Conservation (phyloP, 2,329 filamentous ascomycete genomes). For the Dactylonectria macrodidyma region DNA sequence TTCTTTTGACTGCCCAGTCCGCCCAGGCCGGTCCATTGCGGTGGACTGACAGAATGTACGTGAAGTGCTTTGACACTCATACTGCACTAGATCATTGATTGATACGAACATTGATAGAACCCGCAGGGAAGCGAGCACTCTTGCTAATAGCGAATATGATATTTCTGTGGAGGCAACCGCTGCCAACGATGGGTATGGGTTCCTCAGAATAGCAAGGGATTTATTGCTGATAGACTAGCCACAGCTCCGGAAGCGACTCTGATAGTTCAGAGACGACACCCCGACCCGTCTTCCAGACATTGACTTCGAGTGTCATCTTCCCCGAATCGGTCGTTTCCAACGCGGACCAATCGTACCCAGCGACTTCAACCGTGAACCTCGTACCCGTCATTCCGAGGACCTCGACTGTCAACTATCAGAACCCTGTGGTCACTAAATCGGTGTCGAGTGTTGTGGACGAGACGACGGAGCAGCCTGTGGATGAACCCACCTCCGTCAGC, state of each 20-base stretch:
- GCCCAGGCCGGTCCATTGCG: slow-evolving; percentile 55
- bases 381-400: slow-evolving; percentile 35
- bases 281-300: slow-evolving; percentile 44
- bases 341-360: slow-evolving; percentile 19
- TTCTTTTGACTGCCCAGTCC: slow-evolving; percentile 49
- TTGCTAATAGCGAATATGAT: slow-evolving; percentile 33
- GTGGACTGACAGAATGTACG: slow-evolving; percentile 52
- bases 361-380: slow-evolving; percentile 35
- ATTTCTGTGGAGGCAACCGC: slow-evolving; percentile 33
- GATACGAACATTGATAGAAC: slow-evolving; percentile 34
- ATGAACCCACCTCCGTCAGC: background rate
- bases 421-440: background rate
- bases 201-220: background rate
- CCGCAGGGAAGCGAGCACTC: slow-evolving; percentile 40
- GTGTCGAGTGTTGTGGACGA: background rate
- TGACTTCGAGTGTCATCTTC: slow-evolving; percentile 38
- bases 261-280: slow-evolving; percentile 38
- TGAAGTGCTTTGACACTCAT: background rate
- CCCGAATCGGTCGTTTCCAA: slow-evolving; percentile 31
- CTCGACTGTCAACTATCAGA: background rate
- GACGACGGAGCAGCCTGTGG: background rate
- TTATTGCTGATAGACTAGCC: slow-evolving; percentile 29
- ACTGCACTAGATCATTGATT: slow-evolving; percentile 27
- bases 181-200: slow-evolving; percentile 40
- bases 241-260: slow-evolving; percentile 32